Conservation (phyloP, 2,329 filamentous ascomycete species). For the Amauroascus niger region DNA sequence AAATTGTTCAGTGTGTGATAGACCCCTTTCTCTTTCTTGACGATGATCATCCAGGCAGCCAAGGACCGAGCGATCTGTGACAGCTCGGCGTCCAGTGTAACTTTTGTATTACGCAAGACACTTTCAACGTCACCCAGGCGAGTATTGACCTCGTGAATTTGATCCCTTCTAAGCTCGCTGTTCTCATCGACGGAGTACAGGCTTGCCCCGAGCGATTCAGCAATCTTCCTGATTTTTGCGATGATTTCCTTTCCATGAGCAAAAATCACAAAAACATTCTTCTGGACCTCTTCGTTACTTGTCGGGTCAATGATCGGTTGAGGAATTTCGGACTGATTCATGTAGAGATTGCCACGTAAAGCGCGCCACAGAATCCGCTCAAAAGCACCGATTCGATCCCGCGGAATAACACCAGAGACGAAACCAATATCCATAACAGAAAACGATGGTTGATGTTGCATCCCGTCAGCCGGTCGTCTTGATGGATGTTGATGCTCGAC, state of each 20-base stretch:
- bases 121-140: conserved; percentile 83
- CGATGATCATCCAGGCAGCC: conserved; percentile 92
- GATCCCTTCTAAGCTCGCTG: conserved; percentile 84
- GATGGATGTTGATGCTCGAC: conserved; percentile 66
- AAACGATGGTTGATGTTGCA: conserved; percentile 67
- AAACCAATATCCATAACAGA: conserved; percentile 99
- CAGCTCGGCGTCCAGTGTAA: conserved; percentile 83
- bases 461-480: conserved; percentile 52
- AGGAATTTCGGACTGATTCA: conserved; percentile 98
- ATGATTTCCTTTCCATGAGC: conserved; percentile 97
- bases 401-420: conserved; percentile 87
- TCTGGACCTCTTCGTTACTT: conserved; percentile 83
- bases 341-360: conserved; percentile 93
- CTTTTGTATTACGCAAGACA: conserved; percentile 89
- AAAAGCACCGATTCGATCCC: conserved; percentile 87
- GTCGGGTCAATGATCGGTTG: conserved; percentile 85
- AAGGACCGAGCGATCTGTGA: conserved; percentile 86
- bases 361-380: conserved; percentile 97
- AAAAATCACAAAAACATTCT: conserved; percentile 99
- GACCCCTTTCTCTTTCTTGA: conserved; percentile 97
- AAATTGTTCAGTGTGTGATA: conserved; percentile 94
- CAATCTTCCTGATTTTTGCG: conserved; percentile 98
- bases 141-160: conserved; percentile 95
- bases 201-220: conserved; percentile 89
- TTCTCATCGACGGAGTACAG: conserved; percentile 97